phyloP scores from a whole-genome alignment of 1,284 basidiomycete genomes.

The Tremellales sp. region DNA sequence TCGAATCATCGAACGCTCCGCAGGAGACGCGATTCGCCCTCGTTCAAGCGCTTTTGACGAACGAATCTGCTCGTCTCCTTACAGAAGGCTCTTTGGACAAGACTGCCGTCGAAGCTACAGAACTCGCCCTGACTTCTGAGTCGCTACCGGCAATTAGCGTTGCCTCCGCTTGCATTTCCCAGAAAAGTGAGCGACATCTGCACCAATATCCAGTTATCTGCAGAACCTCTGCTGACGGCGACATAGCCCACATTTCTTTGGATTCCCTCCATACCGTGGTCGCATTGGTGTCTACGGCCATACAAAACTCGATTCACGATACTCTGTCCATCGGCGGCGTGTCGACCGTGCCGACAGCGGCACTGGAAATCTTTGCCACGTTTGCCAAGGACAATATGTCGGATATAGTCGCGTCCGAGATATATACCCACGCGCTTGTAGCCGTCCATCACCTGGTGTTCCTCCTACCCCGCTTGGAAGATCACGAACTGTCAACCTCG shows the following conservation, averaged over 20 bases:
- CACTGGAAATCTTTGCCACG: conserved; percentile 29
- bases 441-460: conserved; percentile 37
- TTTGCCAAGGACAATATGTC: conserved; percentile 27
- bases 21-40: conserved; percentile 22
- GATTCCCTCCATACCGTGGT: conserved; percentile 30
- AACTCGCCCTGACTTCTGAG: conserved; percentile 23
- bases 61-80: conserved; percentile 8
- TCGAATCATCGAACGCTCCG: conserved; percentile 11
- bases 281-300: conserved; percentile 47
- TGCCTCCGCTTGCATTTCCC: conserved; percentile 12
- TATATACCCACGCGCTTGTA: conserved; percentile 29
- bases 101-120: conserved; percentile 30
- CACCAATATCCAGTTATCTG: background rate
- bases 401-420: conserved; percentile 27
- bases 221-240: conserved; percentile 1
- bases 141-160: conserved; percentile 10
- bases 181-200: conserved; percentile 5
- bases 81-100: conserved; percentile 22
- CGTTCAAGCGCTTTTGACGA: conserved; percentile 7
- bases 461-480: conserved; percentile 26
- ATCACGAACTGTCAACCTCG: conserved; percentile 4
- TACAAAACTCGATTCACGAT: conserved; percentile 52
- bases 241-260: conserved; percentile 19
- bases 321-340: conserved; percentile 29
- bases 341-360: conserved; percentile 11